Base-by-base conservation (phyloP, 1,284 basidiomycete genomes). In the Malassezia slooffiae region DNA sequence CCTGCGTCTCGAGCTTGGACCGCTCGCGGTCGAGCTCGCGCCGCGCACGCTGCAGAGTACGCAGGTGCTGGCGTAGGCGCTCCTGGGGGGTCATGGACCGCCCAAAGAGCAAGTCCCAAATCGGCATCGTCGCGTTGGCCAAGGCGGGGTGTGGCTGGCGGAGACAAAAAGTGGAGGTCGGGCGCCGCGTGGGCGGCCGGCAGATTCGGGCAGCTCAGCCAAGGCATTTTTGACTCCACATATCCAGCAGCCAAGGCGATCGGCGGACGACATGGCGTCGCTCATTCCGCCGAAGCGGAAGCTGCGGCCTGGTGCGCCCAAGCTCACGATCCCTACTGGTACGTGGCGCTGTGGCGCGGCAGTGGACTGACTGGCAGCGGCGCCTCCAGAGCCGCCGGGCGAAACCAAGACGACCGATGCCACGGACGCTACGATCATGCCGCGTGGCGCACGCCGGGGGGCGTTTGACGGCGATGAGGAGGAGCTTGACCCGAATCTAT, bases 21-120 rank as follows among this genome's bases (percentile, higher is more conserved):
- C 88, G 81, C 73, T 97, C 91, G 44, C 93, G 79, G 71, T 97
- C 91, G 35, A 97, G 81, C 71, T 97, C 91, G 37, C 91, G 81
- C 72, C 95, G 89, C 10, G 93, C 91, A 70, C 96, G 95, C 38
- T 88, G 84, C 39, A 97, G 79, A 3, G 88, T 80, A 30, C 91
- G 82, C 70, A 97, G 91, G 71, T 97, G 89, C 71, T 95, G 86
- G 43, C 91, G 81, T 52, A 97, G 76, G 47, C 90, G 81, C 73
- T 99, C 91, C 21, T 91, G 90, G 13, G 91, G 93, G 22, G 91
- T 93, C 43, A 93, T 80, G 3, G 85, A 80, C 37, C 87, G 81
- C 8, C 91, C 91, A 70, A 97, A 97, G 13, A 69, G 54, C 4
- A 55, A 44, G 19, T 69, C 58, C 41, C 62, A 38, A 23, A 58